phyloP scores from a whole-genome alignment of 352 stramenopile genomes.

The Pythium oligandrum region DNA sequence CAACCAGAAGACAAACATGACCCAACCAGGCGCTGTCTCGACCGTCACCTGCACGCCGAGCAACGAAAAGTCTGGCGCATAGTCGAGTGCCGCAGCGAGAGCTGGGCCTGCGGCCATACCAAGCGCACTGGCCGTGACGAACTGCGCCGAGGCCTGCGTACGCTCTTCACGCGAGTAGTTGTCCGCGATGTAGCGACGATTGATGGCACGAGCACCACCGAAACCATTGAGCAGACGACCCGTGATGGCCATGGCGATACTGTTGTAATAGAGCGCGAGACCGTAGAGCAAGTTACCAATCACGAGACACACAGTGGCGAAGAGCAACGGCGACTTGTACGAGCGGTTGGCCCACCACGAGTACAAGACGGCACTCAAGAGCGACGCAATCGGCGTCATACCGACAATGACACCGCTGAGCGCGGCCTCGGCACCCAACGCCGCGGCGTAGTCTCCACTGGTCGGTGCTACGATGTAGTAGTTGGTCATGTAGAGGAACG shows the following conservation, averaged over 20 bases:
- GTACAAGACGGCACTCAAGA: constrained; percentile 92
- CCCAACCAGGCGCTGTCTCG: constrained; percentile 87
- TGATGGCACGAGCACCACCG: constrained; percentile 89
- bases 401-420: constrained; percentile 94
- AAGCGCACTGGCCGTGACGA: constrained; percentile 90
- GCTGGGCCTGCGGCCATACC: constrained; percentile 90
- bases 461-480: constrained; percentile 98
- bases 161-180: constrained; percentile 87
- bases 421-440: constrained; percentile 84
- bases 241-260: constrained; percentile 84
- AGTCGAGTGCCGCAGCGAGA: constrained; percentile 59
- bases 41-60: constrained; percentile 66
- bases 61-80: constrained; percentile 62
- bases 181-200: constrained; percentile 87
- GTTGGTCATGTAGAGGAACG: constrained; percentile 98
- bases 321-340: constrained; percentile 84
- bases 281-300: constrained; percentile 88
- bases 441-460: constrained; percentile 88
- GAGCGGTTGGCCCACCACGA: constrained; percentile 92
- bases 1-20: constrained; percentile 84
- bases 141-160: constrained; percentile 88
- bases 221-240: constrained; percentile 92
- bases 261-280: constrained; percentile 71
- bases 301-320: constrained; percentile 77
- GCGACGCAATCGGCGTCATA: constrained; percentile 95